A percentile compares a stretch with the other conserved stretches of the same genome.
Conservation (phyloP, 78 protist genomes). For the Anaeramoeba ignava region DNA sequence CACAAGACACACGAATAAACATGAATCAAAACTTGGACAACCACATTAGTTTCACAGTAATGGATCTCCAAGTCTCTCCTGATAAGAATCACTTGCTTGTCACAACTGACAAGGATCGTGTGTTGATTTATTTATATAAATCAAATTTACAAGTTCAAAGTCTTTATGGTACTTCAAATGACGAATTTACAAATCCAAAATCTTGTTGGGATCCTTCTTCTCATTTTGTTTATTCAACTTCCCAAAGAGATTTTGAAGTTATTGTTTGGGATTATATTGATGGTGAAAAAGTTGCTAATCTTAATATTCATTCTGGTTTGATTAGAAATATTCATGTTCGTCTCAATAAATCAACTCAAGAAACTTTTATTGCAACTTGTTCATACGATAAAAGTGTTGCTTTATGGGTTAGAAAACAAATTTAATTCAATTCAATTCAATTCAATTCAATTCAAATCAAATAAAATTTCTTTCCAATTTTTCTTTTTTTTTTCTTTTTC, state of each 20-base stretch:
- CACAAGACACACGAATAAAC: not conserved
- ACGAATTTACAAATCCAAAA: not conserved
- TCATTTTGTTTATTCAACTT: not conserved
- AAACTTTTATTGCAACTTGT: too few species aligned
- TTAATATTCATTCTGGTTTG: too few species aligned
- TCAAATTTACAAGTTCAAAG: constrained; percentile 5
- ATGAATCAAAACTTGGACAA: constrained; percentile 12
- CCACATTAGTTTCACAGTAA: constrained; percentile 6
- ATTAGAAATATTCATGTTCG: too few species aligned
- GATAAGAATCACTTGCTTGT: constrained; percentile 14
- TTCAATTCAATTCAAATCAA: too few species aligned
- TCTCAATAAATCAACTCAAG: too few species aligned
- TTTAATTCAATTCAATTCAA: too few species aligned
- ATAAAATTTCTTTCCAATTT: too few species aligned
- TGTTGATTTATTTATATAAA: constrained; percentile 1
- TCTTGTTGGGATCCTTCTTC: not conserved
- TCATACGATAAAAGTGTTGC: too few species aligned
- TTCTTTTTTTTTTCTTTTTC: too few species aligned
- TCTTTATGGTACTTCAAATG: constrained; percentile 12
- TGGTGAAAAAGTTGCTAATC: too few species aligned
- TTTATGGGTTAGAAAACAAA: too few species aligned
- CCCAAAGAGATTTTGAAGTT: not conserved
- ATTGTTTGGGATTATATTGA: not conserved
- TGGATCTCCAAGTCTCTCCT: constrained; percentile 9
- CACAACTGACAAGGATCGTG: constrained; percentile 13